phyloP scores from a whole-genome alignment of 352 stramenopile species.

The Phytophthora hybrid region DNA sequence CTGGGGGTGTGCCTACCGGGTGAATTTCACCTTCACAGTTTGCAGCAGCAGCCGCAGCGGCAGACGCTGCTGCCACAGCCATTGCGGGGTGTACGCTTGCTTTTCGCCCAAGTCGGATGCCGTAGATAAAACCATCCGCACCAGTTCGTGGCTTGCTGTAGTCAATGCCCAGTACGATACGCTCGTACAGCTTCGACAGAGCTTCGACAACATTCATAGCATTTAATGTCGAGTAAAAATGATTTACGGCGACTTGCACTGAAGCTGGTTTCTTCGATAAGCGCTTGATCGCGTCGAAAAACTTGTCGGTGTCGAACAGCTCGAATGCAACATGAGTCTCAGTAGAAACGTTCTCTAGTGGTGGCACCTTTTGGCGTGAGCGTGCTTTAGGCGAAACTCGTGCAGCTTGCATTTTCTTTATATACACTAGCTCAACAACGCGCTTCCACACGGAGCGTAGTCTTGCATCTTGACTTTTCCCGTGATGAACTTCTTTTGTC shows the following conservation, averaged over 20 bases:
- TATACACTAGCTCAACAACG: conserved; percentile 67
- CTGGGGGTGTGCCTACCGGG: conserved; percentile 29
- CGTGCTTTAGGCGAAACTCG: conserved; percentile 19
- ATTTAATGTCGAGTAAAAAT: conserved; percentile 69
- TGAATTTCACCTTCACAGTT: conserved; percentile 28
- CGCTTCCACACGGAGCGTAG: conserved; percentile 59
- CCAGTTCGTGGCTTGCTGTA: conserved; percentile 62
- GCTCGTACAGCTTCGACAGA: conserved; percentile 69
- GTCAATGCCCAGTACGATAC: conserved; percentile 67
- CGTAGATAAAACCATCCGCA: conserved; percentile 66
- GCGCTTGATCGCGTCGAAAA: conserved; percentile 60
- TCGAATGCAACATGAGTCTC: conserved; percentile 41
- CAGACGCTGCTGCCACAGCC: conserved; percentile 31
- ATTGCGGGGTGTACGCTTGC: conserved; percentile 45
- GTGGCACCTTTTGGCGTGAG: conserved; percentile 4
- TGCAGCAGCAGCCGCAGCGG: conserved; percentile 32
- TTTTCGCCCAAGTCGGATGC: conserved; percentile 80
- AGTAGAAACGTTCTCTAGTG: conserved; percentile 2
- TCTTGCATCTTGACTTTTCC: conserved; percentile 33
- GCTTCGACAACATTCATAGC: conserved; percentile 65
- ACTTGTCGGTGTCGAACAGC: conserved; percentile 67
- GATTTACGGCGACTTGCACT: conserved; percentile 59
- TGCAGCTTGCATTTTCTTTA: conserved; percentile 55
- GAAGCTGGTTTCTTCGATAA: conserved; percentile 60
- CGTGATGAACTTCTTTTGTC: conserved; percentile 23